These are phyloP conservation scores for Hemisphaericaspora subhashii DNA, from an alignment of 1,139 yeast genomes.

Conservation along the genomic window DNA sequence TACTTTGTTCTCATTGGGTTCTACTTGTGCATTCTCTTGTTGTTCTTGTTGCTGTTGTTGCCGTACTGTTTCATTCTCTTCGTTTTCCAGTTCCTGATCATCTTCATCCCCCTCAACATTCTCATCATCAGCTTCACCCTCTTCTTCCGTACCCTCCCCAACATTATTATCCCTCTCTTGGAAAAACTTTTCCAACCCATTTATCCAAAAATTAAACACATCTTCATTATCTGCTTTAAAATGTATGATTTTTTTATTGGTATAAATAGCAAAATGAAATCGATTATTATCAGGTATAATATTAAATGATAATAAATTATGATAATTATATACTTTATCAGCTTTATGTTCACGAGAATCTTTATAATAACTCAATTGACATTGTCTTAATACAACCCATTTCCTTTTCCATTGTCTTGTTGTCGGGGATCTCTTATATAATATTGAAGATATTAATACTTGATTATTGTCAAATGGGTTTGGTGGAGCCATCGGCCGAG, in stretches of 20 bases:
- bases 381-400: slow-evolving; percentile 61
- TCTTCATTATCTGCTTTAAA: slow-evolving; percentile 36
- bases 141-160: background rate
- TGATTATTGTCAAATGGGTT: slow-evolving; percentile 14
- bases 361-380: slow-evolving; percentile 58
- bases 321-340: slow-evolving; percentile 38
- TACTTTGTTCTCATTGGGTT: too few relatives aligned
- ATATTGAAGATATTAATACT: slow-evolving; percentile 16
- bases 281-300: slow-evolving; percentile 33
- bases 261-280: slow-evolving; percentile 43
- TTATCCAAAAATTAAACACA: slow-evolving; percentile 44
- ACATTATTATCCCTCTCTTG: background rate
- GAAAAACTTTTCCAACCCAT: slow-evolving; percentile 29
- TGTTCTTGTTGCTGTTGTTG: background rate
- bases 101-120: slow-evolving; percentile 3
- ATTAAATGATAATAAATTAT: slow-evolving; percentile 20
- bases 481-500: background rate
- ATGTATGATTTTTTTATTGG: slow-evolving; percentile 41
- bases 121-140: slow-evolving; percentile 4
- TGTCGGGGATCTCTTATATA: slow-evolving; percentile 23
- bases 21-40: background rate
- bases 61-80: too few relatives aligned
- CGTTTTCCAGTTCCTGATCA: slow-evolving; percentile 2
- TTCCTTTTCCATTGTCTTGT: slow-evolving; percentile 46
- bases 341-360: slow-evolving; percentile 60